Conservation (phyloP, 75 land plant genomes). For the Cupressus sempervirens region DNA sequence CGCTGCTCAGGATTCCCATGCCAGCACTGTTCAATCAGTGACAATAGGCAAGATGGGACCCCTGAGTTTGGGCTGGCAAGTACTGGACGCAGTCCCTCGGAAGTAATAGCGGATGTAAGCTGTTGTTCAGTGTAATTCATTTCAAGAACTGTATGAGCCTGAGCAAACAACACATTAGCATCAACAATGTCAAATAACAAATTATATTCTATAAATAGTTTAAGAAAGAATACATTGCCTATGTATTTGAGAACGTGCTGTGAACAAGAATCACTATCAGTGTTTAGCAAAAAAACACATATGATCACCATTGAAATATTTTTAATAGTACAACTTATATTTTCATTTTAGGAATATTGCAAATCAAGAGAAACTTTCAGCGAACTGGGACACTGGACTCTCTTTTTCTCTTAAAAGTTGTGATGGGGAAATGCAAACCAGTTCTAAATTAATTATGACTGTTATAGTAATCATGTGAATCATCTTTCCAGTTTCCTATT, state of each 20-base stretch:
- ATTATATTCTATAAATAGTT: neutral
- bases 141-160: conserved; percentile 97
- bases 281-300: neutral
- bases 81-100: conserved; percentile 76
- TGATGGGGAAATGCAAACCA: neutral
- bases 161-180: conserved; percentile 7
- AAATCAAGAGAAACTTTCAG: neutral
- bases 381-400: neutral
- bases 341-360: neutral
- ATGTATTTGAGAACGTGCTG: neutral
- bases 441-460: neutral
- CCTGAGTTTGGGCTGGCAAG: conserved; percentile 61
- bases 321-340: neutral
- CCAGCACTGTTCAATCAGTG: conserved; percentile 81
- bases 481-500: neutral
- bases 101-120: conserved; percentile 80
- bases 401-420: neutral
- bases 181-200: conserved; percentile 8
- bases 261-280: neutral
- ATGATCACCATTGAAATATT: neutral
- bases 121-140: conserved; percentile 97
- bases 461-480: neutral
- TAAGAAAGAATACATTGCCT: neutral
- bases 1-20: conserved; percentile 57
- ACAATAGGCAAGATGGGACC: conserved; percentile 38